Conservation (phyloP, 2,329 filamentous ascomycete species). For the Fusarium cicatricum region DNA sequence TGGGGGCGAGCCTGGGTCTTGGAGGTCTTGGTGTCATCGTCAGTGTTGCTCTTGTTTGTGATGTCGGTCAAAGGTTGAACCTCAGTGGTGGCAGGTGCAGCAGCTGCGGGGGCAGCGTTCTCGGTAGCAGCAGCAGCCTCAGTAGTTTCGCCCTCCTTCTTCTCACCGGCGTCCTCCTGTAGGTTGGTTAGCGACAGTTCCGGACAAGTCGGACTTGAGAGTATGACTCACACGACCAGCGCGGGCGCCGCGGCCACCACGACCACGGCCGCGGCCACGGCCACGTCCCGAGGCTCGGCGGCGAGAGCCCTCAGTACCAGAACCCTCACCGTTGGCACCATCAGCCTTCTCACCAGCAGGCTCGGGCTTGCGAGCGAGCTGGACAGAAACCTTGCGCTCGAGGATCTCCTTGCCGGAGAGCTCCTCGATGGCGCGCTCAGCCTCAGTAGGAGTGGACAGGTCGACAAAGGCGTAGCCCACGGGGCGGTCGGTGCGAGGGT, state of each 20-base stretch:
- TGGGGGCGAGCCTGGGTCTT: slow-evolving; percentile 62
- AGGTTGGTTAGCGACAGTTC: slow-evolving; percentile 15
- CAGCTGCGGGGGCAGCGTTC: slow-evolving; percentile 53
- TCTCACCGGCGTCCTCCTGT: slow-evolving; percentile 51
- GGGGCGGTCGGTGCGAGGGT: slow-evolving; percentile 97
- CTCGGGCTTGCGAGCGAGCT: slow-evolving; percentile 98
- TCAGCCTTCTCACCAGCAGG: slow-evolving; percentile 79
- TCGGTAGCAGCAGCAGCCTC: slow-evolving; percentile 55
- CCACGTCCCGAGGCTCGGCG: slow-evolving; percentile 70
- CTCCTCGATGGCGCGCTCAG: slow-evolving; percentile 92
- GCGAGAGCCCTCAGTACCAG: slow-evolving; percentile 71
- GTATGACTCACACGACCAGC: slow-evolving; percentile 56
- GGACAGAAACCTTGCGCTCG: slow-evolving; percentile 98
- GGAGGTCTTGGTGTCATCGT: slow-evolving; percentile 67
- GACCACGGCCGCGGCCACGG: slow-evolving; percentile 74
- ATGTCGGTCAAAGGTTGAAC: slow-evolving; percentile 68
- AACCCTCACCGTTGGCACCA: slow-evolving; percentile 78
- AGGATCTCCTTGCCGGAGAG: slow-evolving; percentile 98
- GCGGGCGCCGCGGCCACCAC: slow-evolving; percentile 71
- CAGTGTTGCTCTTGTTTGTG: slow-evolving; percentile 66
- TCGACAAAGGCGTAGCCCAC: slow-evolving; percentile 99
- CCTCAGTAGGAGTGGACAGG: slow-evolving; percentile 91
- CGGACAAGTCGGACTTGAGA: background rate
- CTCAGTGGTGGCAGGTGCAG: slow-evolving; percentile 59
- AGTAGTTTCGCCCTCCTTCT: slow-evolving; percentile 55